Conservation (phyloP, 73 alveolate species). For the Urostyla sp. region DNA sequence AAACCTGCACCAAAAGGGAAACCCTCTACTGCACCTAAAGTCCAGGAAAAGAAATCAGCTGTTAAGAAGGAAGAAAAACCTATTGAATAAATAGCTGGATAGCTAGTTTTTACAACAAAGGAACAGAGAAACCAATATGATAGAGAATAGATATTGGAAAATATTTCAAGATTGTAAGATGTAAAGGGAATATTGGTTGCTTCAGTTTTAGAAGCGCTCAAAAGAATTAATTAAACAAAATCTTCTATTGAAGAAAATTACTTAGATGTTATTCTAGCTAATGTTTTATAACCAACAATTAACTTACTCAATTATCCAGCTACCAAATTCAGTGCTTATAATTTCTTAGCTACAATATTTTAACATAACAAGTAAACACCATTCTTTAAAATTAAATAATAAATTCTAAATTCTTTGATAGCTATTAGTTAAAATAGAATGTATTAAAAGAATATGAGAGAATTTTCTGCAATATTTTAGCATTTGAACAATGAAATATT, state of each 20-base stretch:
- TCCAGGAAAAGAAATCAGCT: slow-evolving; percentile 30
- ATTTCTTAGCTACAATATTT: slow-evolving; percentile 1
- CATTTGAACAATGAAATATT: slow-evolving; percentile 4
- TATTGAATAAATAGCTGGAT: slow-evolving; percentile 9
- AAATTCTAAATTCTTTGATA: slow-evolving; percentile 16
- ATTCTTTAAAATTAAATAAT: slow-evolving; percentile 6
- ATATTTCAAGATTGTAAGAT: neutral
- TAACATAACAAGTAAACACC: slow-evolving; percentile 33
- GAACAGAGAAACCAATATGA: slow-evolving; percentile 28
- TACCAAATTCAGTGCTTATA: slow-evolving; percentile 26
- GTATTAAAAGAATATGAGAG: slow-evolving; percentile 25
- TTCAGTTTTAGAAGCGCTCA: slow-evolving; percentile 35
- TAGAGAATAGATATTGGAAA: slow-evolving; percentile 9
- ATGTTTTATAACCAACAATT: slow-evolving; percentile 6
- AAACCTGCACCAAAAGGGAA: slow-evolving; percentile 53
- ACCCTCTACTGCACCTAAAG: slow-evolving; percentile 43
- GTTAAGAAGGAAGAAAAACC: slow-evolving; percentile 25
- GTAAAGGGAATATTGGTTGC: neutral
- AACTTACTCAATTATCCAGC: slow-evolving; percentile 49
- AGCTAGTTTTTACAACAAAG: slow-evolving; percentile 50
- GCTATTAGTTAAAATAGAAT: slow-evolving; percentile 20
- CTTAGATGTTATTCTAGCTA: slow-evolving; percentile 44
- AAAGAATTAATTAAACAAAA: slow-evolving; percentile 25
- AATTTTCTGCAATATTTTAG: slow-evolving; percentile 43
- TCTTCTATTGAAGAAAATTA: neutral